phyloP scores from a whole-genome alignment of 2,329 filamentous ascomycete species.

The Fusarium ramigenum region DNA sequence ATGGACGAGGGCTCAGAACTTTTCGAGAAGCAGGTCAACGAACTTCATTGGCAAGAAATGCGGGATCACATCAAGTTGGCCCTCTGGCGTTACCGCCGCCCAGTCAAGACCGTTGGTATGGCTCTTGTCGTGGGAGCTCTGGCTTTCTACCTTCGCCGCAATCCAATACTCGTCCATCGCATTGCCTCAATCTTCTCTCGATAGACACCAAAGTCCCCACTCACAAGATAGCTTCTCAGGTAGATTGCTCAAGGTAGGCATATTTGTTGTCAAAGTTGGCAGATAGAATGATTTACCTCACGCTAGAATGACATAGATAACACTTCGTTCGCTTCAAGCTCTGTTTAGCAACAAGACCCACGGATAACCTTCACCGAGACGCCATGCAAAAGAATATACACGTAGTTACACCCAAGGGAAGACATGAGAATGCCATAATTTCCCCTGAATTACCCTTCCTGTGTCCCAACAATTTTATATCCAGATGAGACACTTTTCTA shows the following conservation, averaged over 20 bases:
- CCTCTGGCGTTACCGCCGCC: slow-evolving; percentile 72
- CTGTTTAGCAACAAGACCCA: slow-evolving; percentile 21
- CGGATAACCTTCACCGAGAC: slow-evolving; percentile 33
- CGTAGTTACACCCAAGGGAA: slow-evolving; percentile 24
- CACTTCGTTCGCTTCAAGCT: slow-evolving; percentile 12
- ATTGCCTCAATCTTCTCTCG: slow-evolving; percentile 42
- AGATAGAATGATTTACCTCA: not conserved
- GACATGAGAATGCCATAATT: slow-evolving; percentile 9
- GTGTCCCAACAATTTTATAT: not conserved
- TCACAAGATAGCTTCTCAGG: not conserved
- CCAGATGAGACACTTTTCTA: slow-evolving; percentile 5
- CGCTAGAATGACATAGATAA: slow-evolving; percentile 10
- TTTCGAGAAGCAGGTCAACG: slow-evolving; percentile 76
- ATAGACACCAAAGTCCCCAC: slow-evolving; percentile 8
- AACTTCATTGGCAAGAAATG: slow-evolving; percentile 73
- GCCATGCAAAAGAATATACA: slow-evolving; percentile 36
- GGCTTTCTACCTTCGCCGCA: slow-evolving; percentile 73
- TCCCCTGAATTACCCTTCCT: not conserved
- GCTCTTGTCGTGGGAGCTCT: slow-evolving; percentile 74
- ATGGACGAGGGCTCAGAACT: slow-evolving; percentile 72
- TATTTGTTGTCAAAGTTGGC: slow-evolving; percentile 11
- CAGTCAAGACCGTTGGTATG: slow-evolving; percentile 68
- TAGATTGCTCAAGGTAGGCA: not conserved
- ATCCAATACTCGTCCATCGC: slow-evolving; percentile 45
- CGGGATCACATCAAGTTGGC: slow-evolving; percentile 45